These are phyloP conservation scores for Pythium folliculosum DNA, from an alignment of 352 stramenopile species.

Conservation along the genomic window DNA sequence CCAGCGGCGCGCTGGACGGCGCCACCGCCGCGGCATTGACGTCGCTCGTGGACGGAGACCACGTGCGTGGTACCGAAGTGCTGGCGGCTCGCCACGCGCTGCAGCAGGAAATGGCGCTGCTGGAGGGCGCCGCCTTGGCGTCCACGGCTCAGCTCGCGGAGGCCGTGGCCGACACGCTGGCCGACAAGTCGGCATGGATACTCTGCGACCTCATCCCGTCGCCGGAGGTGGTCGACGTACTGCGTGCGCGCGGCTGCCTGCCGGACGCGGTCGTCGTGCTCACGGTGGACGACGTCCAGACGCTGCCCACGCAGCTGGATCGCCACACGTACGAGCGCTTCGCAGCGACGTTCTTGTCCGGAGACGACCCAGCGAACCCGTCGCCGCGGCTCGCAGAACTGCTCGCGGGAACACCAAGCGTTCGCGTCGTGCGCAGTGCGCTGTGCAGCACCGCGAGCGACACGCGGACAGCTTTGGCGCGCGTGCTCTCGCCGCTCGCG, in stretches of 20 bases:
- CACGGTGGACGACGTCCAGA: slow-evolving; percentile 29
- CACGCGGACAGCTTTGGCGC: slow-evolving; percentile 9
- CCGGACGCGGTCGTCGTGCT: slow-evolving; percentile 56
- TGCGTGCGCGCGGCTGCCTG: slow-evolving; percentile 48
- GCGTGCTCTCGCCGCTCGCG: slow-evolving; percentile 26
- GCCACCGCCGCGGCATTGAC: slow-evolving; percentile 13
- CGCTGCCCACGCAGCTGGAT: slow-evolving; percentile 12
- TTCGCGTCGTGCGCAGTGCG: background rate
- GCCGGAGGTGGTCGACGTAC: slow-evolving; percentile 32
- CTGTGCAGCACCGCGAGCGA: slow-evolving; percentile 8
- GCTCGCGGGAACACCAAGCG: slow-evolving; percentile 1
- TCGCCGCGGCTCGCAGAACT: background rate
- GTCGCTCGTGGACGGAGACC: slow-evolving; percentile 20
- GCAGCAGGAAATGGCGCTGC: slow-evolving; percentile 41
- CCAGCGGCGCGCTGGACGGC: slow-evolving; percentile 11
- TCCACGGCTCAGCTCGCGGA: slow-evolving; percentile 19
- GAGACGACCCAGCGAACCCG: background rate
- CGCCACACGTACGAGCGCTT: slow-evolving; percentile 18
- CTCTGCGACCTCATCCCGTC: slow-evolving; percentile 52
- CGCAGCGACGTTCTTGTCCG: background rate
- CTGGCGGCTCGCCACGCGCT: slow-evolving; percentile 35
- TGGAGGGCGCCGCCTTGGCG: slow-evolving; percentile 38
- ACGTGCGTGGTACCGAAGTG: slow-evolving; percentile 34
- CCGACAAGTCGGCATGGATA: slow-evolving; percentile 37
- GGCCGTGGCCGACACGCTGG: slow-evolving; percentile 31